Conservation (phyloP, 768 basidiomycete genomes). For the Lentinus tigrinus region DNA sequence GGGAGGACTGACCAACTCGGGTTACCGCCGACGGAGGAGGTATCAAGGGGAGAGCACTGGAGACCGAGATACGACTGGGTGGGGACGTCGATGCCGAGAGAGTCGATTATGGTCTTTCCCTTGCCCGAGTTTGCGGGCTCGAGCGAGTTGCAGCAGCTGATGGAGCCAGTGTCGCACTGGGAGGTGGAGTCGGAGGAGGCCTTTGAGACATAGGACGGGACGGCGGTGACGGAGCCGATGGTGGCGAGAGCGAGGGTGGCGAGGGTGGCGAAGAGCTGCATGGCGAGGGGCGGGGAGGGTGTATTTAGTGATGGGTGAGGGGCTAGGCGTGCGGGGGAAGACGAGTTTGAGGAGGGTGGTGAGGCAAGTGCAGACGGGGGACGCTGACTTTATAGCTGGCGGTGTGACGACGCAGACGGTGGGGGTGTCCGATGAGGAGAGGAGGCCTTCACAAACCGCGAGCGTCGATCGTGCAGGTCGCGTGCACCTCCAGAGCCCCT, state of each 20-base stretch:
- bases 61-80: neutral
- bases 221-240: slow-evolving; percentile 3
- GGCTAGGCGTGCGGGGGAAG: neutral
- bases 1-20: slow-evolving; percentile 3
- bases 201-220: neutral
- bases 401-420: neutral
- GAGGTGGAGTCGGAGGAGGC: neutral
- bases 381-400: neutral
- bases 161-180: slow-evolving; percentile 19
- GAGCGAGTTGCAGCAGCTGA: slow-evolving; percentile 24
- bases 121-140: slow-evolving; percentile 4
- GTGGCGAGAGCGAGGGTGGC: slow-evolving; percentile 7
- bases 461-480: too few species aligned
- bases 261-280: slow-evolving; percentile 13
- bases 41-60: slow-evolving; percentile 10
- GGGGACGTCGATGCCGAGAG: neutral
- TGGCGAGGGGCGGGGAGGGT: neutral
- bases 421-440: too few species aligned
- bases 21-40: neutral
- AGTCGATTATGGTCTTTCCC: neutral
- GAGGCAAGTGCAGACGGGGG: neutral
- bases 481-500: too few species aligned
- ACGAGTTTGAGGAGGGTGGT: neutral
- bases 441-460: too few species aligned
- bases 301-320: neutral